Percentiles rank a stretch among this genome's conserved stretches.
Evolutionary conservation across 371 early-diverging fungal species (phyloP).

Genomic region (Synchytrium microbalum): DNA sequence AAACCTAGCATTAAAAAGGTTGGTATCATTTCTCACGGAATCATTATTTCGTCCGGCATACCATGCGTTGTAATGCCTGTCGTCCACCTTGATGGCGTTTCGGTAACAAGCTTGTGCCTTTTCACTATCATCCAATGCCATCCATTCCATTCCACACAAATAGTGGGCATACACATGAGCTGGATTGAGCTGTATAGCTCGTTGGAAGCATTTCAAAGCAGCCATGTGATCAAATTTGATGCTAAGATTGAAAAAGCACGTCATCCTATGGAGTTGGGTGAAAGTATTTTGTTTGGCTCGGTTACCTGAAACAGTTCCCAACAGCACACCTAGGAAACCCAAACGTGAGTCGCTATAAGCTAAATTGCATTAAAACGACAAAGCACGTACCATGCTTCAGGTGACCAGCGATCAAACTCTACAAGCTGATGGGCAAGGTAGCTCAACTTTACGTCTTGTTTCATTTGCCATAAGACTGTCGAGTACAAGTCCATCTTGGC

Average conservation of each 20-base stretch:
- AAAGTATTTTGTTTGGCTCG: neutral
- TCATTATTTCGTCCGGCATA: constrained; percentile 21
- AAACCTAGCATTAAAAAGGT: constrained; percentile 41
- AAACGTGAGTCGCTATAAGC: constrained; percentile 6
- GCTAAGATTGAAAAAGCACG: constrained; percentile 15
- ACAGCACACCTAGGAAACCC: constrained; percentile 36
- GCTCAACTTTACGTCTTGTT: constrained; percentile 52
- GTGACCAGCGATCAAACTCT: constrained; percentile 45
- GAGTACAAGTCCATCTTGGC: constrained; percentile 69
- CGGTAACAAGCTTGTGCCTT: constrained; percentile 61
- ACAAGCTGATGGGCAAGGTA: constrained; percentile 60
- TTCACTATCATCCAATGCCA: constrained; percentile 59
- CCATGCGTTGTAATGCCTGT: constrained; percentile 73
- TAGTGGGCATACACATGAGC: constrained; percentile 66
- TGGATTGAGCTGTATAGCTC: constrained; percentile 64
- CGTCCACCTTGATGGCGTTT: constrained; percentile 55
- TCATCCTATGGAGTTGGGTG: neutral
- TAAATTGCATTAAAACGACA: neutral
- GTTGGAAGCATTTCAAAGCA: constrained; percentile 63
- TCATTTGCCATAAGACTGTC: constrained; percentile 67
- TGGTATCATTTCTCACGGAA: neutral
- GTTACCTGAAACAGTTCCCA: constrained; percentile 60
- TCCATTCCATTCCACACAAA: constrained; percentile 71
- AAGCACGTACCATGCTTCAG: constrained; percentile 57
- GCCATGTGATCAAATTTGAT: constrained; percentile 58